Base-by-base conservation (phyloP, 345 rosid genomes). In the Cardamine occulta region DNA sequence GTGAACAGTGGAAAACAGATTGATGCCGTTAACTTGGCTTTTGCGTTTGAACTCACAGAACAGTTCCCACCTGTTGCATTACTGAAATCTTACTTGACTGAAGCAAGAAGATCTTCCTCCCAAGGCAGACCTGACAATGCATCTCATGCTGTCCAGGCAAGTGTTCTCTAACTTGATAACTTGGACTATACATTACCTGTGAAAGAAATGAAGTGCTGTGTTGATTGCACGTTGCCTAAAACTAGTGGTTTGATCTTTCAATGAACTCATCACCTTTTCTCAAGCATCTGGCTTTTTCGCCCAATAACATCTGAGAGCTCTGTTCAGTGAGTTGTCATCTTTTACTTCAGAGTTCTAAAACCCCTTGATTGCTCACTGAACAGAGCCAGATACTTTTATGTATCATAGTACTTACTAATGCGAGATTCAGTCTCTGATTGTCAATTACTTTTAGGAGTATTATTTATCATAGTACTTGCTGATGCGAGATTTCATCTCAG, bases 1-100 rank as follows among this genome's bases (percentile, higher is more conserved):
- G 75, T 88, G 32, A 88, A 82, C 77, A 87, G 89, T 84, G 98
- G 96, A 74, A 93, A 96, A 73, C 99, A 91, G 71, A 91, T 96
- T 56, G 99, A 93, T 86, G 98, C 99, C 7, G 93, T 96, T 70
- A 96, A 93, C 85, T 70, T 93, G 86, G 98, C 99, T 61, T 96
- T 93, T 83, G 96, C 97, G 45, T 96, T 96, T 85, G 88, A 85
- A 84, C 87, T 96, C 47, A 91, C 91, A 6, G 87, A 84, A 67
- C 90, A 82, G 83, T 96, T 96, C 82, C 75, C 88, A 32, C 97
- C 97, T 48, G 97, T 93, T 48, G 84, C 87, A 57, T 72, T 93
- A 60, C 83, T 96, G 58, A 96, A 89, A 76, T 84, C 93, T 45
- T 96, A 90, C 88, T 80, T 96, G 82, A 86, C 87, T 72, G 99